Percentiles rank a stretch among this genome's conserved stretches.
These are phyloP conservation scores for Peronospora tabacina DNA, from an alignment of 352 stramenopile genomes.

Conservation along the genomic window DNA sequence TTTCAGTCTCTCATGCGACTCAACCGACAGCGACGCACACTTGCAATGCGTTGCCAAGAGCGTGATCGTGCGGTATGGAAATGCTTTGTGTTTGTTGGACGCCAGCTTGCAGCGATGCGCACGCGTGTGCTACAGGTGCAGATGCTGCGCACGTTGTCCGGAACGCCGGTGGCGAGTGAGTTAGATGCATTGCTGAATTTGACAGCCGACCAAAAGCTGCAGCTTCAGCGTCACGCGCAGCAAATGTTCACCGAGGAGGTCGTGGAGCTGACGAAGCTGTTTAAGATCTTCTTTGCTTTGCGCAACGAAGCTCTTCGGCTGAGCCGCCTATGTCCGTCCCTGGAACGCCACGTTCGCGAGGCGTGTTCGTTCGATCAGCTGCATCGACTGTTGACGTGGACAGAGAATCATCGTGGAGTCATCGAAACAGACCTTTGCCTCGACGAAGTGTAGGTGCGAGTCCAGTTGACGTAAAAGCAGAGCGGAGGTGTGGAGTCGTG, in stretches of 20 bases:
- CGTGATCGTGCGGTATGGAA: slow-evolving; percentile 50
- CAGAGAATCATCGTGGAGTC: slow-evolving; percentile 52
- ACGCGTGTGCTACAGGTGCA: slow-evolving; percentile 55
- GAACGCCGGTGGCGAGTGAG: slow-evolving; percentile 36
- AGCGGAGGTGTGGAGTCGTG: slow-evolving; percentile 1
- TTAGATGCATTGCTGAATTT: slow-evolving; percentile 44
- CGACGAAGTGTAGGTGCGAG: slow-evolving; percentile 24
- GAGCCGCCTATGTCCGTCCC: slow-evolving; percentile 53
- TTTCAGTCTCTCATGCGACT: slow-evolving; percentile 66
- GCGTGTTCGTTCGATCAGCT: slow-evolving; percentile 67
- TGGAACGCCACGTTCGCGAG: slow-evolving; percentile 65
- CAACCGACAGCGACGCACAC: slow-evolving; percentile 57
- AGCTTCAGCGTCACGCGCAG: slow-evolving; percentile 55
- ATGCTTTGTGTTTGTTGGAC: slow-evolving; percentile 51
- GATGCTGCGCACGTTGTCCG: slow-evolving; percentile 43
- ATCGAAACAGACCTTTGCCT: slow-evolving; percentile 41
- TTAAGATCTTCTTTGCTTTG: slow-evolving; percentile 75
- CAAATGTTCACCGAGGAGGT: slow-evolving; percentile 60
- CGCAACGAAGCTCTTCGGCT: slow-evolving; percentile 58
- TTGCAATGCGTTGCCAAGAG: slow-evolving; percentile 40
- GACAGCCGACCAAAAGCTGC: slow-evolving; percentile 43
- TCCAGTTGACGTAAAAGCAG: slow-evolving; percentile 15
- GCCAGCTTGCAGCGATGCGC: slow-evolving; percentile 47
- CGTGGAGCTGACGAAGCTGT: slow-evolving; percentile 53
- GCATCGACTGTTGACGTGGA: slow-evolving; percentile 65